phyloP scores from a whole-genome alignment of 2,329 filamentous ascomycete species.

The Neonectria ditissima region DNA sequence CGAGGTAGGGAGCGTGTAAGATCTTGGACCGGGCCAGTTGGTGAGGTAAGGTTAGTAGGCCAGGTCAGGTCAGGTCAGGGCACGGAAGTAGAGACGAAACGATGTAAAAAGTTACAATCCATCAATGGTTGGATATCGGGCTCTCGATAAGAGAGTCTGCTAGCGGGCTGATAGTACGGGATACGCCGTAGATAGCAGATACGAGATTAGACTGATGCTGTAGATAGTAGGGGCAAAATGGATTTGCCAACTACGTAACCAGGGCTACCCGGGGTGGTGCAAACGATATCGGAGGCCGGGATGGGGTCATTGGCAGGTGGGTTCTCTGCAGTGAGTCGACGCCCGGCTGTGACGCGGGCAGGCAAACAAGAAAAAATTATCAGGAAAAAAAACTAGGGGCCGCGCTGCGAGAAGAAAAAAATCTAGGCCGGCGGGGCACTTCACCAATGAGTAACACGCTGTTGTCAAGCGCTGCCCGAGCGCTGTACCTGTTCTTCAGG shows the following conservation, averaged over 20 bases:
- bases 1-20: not conserved
- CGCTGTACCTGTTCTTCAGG: not conserved
- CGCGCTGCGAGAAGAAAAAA: too few relatives aligned
- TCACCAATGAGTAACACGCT: conserved; percentile 42
- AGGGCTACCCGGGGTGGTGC: not conserved
- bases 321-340: not conserved
- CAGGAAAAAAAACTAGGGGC: too few relatives aligned
- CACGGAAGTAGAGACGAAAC: not conserved
- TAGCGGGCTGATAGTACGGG: conserved; percentile 2
- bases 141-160: not conserved
- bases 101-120: not conserved
- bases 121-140: conserved; percentile 3
- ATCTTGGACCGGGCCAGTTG: too few relatives aligned
- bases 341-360: too few relatives aligned
- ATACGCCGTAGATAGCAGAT: not conserved
- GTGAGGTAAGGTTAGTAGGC: not conserved
- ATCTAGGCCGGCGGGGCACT: conserved; percentile 22
- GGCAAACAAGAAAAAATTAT: too few relatives aligned
- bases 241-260: not conserved
- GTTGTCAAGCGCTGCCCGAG: conserved; percentile 38
- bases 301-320: not conserved
- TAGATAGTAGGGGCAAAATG: not conserved
- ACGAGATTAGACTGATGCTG: not conserved
- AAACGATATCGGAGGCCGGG: not conserved
- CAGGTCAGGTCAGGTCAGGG: not conserved